Conservation (phyloP, 202 grass and related monocot species). For the Carex sylvatica region DNA sequence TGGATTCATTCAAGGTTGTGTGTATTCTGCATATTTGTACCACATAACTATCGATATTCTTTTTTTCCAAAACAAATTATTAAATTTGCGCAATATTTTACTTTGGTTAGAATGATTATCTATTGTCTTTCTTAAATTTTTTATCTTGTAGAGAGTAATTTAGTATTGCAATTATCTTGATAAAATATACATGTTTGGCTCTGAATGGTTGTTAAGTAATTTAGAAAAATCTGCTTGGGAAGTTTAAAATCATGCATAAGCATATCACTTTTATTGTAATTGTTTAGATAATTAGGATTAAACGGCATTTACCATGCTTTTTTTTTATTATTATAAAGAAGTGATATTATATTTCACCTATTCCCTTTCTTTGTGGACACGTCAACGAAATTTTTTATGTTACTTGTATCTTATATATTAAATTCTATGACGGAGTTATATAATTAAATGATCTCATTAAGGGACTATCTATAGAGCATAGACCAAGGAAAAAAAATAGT, state of each 20-base stretch:
- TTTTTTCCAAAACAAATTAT: neutral
- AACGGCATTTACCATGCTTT: neutral
- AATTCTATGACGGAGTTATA: neutral
- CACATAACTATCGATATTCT: neutral
- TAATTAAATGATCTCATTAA: neutral
- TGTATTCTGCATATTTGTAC: neutral
- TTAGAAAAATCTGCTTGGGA: neutral
- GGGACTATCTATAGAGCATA: neutral
- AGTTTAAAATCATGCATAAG: no score
- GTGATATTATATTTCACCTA: neutral
- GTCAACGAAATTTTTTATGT: neutral
- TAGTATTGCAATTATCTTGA: neutral
- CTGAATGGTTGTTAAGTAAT: neutral
- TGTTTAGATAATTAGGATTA: neutral
- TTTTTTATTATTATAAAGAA: neutral
- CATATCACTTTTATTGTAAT: neutral
- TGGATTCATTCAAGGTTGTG: neutral
- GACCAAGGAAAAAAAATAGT: neutral
- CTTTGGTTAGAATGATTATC: neutral
- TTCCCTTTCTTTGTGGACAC: neutral
- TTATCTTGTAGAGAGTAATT: neutral
- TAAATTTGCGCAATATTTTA: neutral
- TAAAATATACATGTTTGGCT: neutral
- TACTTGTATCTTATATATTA: neutral
- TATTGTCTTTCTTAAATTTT: neutral